Evolutionary conservation across 345 rosid genomes (phyloP).

Genomic region (Microthlaspi erraticum): DNA sequence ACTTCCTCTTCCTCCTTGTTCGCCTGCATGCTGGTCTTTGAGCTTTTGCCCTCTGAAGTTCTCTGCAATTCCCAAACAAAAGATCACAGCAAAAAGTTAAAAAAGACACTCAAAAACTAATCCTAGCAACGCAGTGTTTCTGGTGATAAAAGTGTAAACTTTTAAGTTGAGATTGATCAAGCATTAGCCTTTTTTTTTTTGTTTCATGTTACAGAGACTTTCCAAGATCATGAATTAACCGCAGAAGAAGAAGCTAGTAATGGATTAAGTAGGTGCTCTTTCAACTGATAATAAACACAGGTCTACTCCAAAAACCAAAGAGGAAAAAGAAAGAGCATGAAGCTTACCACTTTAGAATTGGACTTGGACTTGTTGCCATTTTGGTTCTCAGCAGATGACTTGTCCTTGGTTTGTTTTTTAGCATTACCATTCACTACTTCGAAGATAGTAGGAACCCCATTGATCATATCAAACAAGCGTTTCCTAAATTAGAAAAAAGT

Average conservation of each 20-base stretch:
- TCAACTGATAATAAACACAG: too few species aligned
- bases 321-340: not conserved
- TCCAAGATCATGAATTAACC: not conserved
- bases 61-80: slow-evolving; percentile 48
- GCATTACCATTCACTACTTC: slow-evolving; percentile 67
- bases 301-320: not conserved
- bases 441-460: slow-evolving; percentile 75
- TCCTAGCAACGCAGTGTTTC: not conserved
- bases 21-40: slow-evolving; percentile 44
- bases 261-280: too few species aligned
- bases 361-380: slow-evolving; percentile 66
- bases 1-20: slow-evolving; percentile 59
- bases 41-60: slow-evolving; percentile 55
- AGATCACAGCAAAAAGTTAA: not conserved
- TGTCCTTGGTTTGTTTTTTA: slow-evolving; percentile 60
- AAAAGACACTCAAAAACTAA: slow-evolving; percentile 6
- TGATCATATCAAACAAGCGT: slow-evolving; percentile 68
- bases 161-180: slow-evolving; percentile 1
- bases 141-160: not conserved
- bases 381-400: slow-evolving; percentile 55
- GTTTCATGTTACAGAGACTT: slow-evolving; percentile 1
- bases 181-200: not conserved
- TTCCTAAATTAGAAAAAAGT: slow-evolving; percentile 54
- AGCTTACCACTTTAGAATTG: slow-evolving; percentile 56
- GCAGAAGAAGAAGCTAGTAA: too few species aligned